Percentiles rank a stretch among this genome's conserved stretches.
Evolutionary conservation across 2,329 filamentous ascomycete species (phyloP).

Genomic region (Alternaria infectoria): DNA sequence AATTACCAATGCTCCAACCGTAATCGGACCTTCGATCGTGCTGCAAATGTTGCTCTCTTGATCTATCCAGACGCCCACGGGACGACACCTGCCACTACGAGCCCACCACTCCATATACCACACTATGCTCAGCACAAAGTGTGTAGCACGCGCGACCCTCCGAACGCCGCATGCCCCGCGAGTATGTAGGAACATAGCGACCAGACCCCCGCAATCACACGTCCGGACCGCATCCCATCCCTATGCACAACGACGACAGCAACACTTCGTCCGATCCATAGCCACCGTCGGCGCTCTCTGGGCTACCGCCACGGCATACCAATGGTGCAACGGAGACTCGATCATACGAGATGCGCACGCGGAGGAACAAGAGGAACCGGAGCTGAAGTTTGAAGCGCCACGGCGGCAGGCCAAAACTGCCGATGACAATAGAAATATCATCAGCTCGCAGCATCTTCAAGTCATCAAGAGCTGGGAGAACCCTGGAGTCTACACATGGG

Average conservation of each 20-base stretch:
- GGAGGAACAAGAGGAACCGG: conserved; percentile 59
- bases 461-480: conserved; percentile 81
- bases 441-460: conserved; percentile 87
- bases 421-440: conserved; percentile 75
- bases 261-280: conserved; percentile 54
- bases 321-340: conserved; percentile 51
- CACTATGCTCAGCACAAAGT: conserved; percentile 42
- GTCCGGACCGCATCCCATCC: conserved; percentile 39
- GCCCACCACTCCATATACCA: conserved; percentile 2
- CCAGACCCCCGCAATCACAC: conserved; percentile 23
- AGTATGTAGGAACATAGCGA: conserved; percentile 35
- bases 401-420: conserved; percentile 62
- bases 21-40: conserved; percentile 6
- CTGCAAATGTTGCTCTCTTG: conserved; percentile 22
- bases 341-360: conserved; percentile 54
- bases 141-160: conserved; percentile 38
- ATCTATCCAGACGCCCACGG: conserved; percentile 5
- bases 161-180: conserved; percentile 31
- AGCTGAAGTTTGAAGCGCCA: conserved; percentile 72
- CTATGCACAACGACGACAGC: conserved; percentile 54
- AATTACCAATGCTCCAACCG: conserved; percentile 18
- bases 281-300: conserved; percentile 52
- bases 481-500: conserved; percentile 93
- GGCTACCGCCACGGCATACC: conserved; percentile 53
- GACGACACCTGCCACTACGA: conserved; percentile 5